Evolutionary conservation across 192 early-diverging fungal genomes (phyloP).

Genomic region (Paraglomus brasilianum): DNA sequence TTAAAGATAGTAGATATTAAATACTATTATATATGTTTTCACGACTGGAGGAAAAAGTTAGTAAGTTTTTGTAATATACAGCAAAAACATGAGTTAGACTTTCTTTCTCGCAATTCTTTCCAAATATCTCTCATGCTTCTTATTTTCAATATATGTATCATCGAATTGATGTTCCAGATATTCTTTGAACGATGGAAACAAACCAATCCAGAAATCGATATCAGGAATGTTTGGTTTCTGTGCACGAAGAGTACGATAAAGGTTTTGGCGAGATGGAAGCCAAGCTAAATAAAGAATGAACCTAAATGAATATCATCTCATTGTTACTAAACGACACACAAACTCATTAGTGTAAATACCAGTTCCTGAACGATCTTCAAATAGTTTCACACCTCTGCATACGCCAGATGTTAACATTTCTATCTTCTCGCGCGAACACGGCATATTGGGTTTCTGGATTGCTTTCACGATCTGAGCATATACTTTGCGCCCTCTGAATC

Average conservation of each 20-base stretch:
- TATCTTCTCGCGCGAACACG: conserved; percentile 34
- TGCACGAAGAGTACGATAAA: conserved; percentile 30
- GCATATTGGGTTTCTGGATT: conserved; percentile 33
- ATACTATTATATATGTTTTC: too few species aligned
- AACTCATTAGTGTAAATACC: neutral
- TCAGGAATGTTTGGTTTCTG: conserved; percentile 15
- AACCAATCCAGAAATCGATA: conserved; percentile 2
- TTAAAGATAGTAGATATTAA: too few species aligned
- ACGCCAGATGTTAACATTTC: conserved; percentile 37
- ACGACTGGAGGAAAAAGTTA: too few species aligned
- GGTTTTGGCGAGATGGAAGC: conserved; percentile 33
- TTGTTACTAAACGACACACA: neutral
- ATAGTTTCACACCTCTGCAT: conserved; percentile 35
- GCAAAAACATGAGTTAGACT: too few species aligned
- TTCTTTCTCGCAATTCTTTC: too few species aligned
- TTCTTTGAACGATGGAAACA: conserved; percentile 1
- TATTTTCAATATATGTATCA: neutral
- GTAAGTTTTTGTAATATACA: too few species aligned
- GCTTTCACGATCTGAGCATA: conserved; percentile 29
- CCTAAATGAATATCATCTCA: neutral
- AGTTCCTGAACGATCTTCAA: conserved; percentile 32
- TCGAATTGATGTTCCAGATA: conserved; percentile 27
- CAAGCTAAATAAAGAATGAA: conserved; percentile 30
- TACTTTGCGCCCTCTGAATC: conserved; percentile 30
- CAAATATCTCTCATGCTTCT: too few species aligned